Evolutionary conservation across 2,329 filamentous ascomycete species (phyloP), one percentile per base, ranked within the genome.

Genomic region (Fusarium globosum): DNA sequence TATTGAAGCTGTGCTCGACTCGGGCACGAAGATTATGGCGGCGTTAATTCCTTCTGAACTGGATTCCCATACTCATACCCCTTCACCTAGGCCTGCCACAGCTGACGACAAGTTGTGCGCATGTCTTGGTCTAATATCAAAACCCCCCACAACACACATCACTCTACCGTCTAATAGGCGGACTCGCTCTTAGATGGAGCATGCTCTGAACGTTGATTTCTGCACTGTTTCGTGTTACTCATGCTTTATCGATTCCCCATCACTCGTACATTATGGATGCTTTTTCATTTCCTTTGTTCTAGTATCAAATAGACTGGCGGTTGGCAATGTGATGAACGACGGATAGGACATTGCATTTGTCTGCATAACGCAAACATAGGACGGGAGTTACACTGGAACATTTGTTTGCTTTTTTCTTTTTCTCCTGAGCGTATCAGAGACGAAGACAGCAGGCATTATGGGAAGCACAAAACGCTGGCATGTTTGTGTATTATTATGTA

Each of bases 401-500:
- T 70, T 65, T 69, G 68, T 65, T 69, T 75, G 52, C 45, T 49
- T 59, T 70, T 65, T 68, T 39, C 56, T 59, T 69, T 69, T 60
- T 65, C 49, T 68, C 38, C 69, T 73, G 65, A 69, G 62, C 51
- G 43, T 48, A 68, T 49, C 64, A 69, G 62, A 74, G 58, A 57
- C 61, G 49, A 67, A 51, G 65, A 63, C 56, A 68, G 63, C 66
- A 75, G 73, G 71, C 67, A 78, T 69, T 51, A 77, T 61, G 75
- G 75, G 71, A 77, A 72, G 74, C 71, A 75, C 62, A 76, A 78
- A 68, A 77, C 71, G 71, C 75, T 77, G 73, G 64, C 61, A 61
- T 78, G 73, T 74, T 76, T 77, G 72, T 78, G 76, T 78, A 77
- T 75, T 75, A 72, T 72, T 61, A 76, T 73, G 72, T 76, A 78